Evolutionary conservation across 805 yeast genomes (phyloP), one percentile per base, ranked within the genome.

Genomic region (Candida railenensis): DNA sequence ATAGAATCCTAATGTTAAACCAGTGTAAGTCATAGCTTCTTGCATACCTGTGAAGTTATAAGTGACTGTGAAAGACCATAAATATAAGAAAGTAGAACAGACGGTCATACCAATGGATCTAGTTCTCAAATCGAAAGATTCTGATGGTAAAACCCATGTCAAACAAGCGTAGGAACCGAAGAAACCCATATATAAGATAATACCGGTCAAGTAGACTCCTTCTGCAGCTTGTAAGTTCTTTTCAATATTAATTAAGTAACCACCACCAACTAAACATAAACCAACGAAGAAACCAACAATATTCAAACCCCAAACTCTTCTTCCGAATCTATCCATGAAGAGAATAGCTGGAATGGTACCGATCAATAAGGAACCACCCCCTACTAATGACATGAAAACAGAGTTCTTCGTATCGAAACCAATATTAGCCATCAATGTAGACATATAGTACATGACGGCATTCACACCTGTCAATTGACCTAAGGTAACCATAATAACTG

Each of bases 391-490:
- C 87, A 82, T 81, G 55, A 81, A 78, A 7, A 82, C 85, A 20
- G 83, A 66, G 43, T 74, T 62, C 56, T 77, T 77, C 18, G 63
- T 62, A 48, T 60, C 50, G 63, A 83, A 82, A 5, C 86, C 86
- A 56, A 82, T 79, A 30, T 69, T 65, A 2, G 55, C 58, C 81
- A 82, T 76, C 57, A 82, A 65, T 2, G 77, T 77, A 40, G 85
- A 75, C 79, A 82, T 74, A 62, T 82, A 79, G 67, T 82, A 82
- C 78, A 82, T 73, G 48, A 82, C 76, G 36, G 83, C 87, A 55
- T 82, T 82, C 54, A 82, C 77, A 69, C 87, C 87, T 3, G 87
- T 81, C 66, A 82, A 74, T 61, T 82, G 88, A 43, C 85, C 85
- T 46, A 81, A 67, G 53, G 76, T 63, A 46, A 81, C 73, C 85